Evolutionary conservation across 2,329 filamentous ascomycete species (phyloP), one percentile per base, ranked within the genome.

Genomic region (Neurospora sp.): DNA sequence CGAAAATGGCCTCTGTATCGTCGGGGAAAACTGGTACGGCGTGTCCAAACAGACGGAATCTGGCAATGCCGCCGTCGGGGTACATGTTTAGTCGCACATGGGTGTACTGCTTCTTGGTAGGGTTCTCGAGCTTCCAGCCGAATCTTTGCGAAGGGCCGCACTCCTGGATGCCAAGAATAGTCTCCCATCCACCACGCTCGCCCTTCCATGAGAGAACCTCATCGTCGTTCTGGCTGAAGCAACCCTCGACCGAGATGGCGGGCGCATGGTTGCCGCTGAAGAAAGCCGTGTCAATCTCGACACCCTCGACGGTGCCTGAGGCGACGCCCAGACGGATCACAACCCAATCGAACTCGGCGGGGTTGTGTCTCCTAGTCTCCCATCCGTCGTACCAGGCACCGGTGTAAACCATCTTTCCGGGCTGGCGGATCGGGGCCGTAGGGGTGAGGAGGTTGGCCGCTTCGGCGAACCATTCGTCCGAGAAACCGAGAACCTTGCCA

Each of bases 21-120:
- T 86, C 82, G 1, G 92, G 91, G 77, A 94, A 92, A 1, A 95
- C 89, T 4, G 92, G 91, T 1, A 93, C 86, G 1, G 91, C 92
- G 72, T 88, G 86, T 6, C 92, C 92, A 76, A 91, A 94, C 1
- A 95, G 85, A 28, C 91, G 85, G 81, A 95, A 94, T 68, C 92
- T 83, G 46, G 92, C 91, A 76, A 96, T 95, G 67, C 92, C 92
- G 67, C 92, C 92, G 77, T 96, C 92, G 0, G 92, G 91, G 77
- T 92, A 94, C 92, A 94, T 94, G 78, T 92, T 91, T 69, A 96
- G 82, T 40, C 91, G 83, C 52, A 94, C 90, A 78, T 96, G 92
- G 0, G 92, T 94, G 80, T 91, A 94, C 69, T 88, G 86, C 79
- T 91, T 91, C 40, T 81, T 80, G 0, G 87, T 88, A 23, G 85